phyloP scores from a whole-genome alignment of 192 early-diverging fungal species.

The Gonapodya sp. region DNA sequence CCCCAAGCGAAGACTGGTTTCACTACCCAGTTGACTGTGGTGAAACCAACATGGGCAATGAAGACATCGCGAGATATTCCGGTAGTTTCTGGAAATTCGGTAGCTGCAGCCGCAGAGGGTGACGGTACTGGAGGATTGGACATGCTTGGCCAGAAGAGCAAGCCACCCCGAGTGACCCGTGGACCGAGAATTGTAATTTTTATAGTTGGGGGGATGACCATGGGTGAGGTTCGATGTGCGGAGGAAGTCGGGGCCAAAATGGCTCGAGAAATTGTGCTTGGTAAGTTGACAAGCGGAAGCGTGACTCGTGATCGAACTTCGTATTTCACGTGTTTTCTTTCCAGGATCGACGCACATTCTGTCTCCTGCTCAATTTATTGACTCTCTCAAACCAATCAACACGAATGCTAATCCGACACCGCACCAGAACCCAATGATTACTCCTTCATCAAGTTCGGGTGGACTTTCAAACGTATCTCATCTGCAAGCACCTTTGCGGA shows the following conservation, averaged over 20 bases:
- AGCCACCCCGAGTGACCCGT: slow-evolving; percentile 13
- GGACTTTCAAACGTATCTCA: background rate
- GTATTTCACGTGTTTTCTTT: background rate
- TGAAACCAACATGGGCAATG: slow-evolving; percentile 18
- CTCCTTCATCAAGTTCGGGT: background rate
- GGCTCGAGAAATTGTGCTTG: slow-evolving; percentile 62
- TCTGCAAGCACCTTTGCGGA: background rate
- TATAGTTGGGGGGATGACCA: slow-evolving; percentile 68
- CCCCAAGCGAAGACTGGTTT: background rate
- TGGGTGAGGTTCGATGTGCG: slow-evolving; percentile 60
- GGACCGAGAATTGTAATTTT: slow-evolving; percentile 64
- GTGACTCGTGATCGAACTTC: background rate
- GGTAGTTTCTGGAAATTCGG: background rate
- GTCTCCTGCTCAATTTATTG: background rate
- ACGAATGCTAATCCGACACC: background rate
- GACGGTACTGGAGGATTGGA: slow-evolving; percentile 15
- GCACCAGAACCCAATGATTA: background rate
- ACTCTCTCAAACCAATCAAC: background rate
- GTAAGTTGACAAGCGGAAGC: too few species aligned
- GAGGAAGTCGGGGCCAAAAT: slow-evolving; percentile 54
- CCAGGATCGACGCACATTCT: background rate
- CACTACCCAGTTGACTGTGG: background rate
- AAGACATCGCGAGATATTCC: slow-evolving; percentile 12
- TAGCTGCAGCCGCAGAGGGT: background rate
- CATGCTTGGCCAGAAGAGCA: background rate